A percentile compares a stretch with the other conserved stretches of the same genome.
phyloP scores from a whole-genome alignment of 805 yeast genomes.

The Kregervanrija pseudodelftensis region DNA sequence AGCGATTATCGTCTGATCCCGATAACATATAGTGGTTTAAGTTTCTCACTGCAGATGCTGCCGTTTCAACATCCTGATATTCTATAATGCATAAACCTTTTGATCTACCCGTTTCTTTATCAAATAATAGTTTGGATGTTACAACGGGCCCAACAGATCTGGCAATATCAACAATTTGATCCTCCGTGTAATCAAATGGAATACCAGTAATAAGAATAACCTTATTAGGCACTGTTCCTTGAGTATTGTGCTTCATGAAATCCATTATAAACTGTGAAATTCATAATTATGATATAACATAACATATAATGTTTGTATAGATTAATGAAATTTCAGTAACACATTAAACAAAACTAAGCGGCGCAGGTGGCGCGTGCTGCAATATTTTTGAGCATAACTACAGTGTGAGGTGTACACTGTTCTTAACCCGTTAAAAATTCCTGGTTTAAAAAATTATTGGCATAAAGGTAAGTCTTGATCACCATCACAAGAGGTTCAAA shows the following conservation, averaged over 20 bases:
- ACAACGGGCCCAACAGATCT: conserved; percentile 83
- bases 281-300: neutral
- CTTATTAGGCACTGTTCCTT: conserved; percentile 21
- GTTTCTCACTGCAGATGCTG: conserved; percentile 85
- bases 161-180: conserved; percentile 79
- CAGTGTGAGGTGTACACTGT: too few relatives aligned
- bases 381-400: too few relatives aligned
- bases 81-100: conserved; percentile 82
- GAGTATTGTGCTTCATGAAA: neutral
- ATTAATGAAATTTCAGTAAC: neutral
- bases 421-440: too few relatives aligned
- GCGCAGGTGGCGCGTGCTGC: too few relatives aligned
- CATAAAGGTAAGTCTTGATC: too few relatives aligned
- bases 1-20: conserved; percentile 18
- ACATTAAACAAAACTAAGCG: neutral
- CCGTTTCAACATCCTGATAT: conserved; percentile 77
- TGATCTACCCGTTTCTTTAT: conserved; percentile 82
- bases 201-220: conserved; percentile 78
- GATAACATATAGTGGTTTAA: conserved; percentile 75
- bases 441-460: too few relatives aligned
- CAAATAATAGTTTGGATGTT: conserved; percentile 69
- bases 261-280: neutral
- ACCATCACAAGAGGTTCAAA: too few relatives aligned
- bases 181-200: conserved; percentile 91
- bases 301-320: neutral